Evolutionary conservation across 208 protist genomes (phyloP).

Genomic region (Leishmania major): DNA sequence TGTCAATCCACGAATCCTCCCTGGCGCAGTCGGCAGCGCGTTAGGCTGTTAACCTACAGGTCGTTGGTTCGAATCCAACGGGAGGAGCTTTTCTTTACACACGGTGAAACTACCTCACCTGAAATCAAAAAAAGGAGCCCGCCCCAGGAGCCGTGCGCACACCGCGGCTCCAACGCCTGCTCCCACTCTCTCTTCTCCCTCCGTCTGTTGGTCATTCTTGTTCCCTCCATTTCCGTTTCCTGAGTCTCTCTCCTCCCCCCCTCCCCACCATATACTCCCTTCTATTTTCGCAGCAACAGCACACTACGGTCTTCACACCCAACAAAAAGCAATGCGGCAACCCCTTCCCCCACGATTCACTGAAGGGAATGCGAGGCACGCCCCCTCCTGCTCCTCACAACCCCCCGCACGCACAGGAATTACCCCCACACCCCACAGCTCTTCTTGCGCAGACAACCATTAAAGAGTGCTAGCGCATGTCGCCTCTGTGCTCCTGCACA

Average conservation of each 20-base stretch:
- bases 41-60: slow-evolving; percentile 97
- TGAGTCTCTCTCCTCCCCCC: no score
- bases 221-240: no score
- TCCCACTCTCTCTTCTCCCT: background rate
- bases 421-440: background rate
- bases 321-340: no score
- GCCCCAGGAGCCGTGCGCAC: background rate
- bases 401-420: background rate
- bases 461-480: background rate
- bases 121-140: no score
- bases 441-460: background rate
- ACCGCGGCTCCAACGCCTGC: background rate
- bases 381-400: background rate
- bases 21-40: slow-evolving; percentile 95
- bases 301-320: no score
- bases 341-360: background rate
- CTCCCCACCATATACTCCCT: background rate
- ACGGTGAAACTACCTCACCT: fast-evolving
- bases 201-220: no score
- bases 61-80: slow-evolving; percentile 95
- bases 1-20: slow-evolving; percentile 50
- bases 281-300: background rate
- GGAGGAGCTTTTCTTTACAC: slow-evolving; percentile 82
- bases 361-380: no score
- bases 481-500: background rate